These are phyloP conservation scores for Xylaria scruposa DNA, from an alignment of 495 filamentous ascomycete genomes.

Conservation along the genomic window DNA sequence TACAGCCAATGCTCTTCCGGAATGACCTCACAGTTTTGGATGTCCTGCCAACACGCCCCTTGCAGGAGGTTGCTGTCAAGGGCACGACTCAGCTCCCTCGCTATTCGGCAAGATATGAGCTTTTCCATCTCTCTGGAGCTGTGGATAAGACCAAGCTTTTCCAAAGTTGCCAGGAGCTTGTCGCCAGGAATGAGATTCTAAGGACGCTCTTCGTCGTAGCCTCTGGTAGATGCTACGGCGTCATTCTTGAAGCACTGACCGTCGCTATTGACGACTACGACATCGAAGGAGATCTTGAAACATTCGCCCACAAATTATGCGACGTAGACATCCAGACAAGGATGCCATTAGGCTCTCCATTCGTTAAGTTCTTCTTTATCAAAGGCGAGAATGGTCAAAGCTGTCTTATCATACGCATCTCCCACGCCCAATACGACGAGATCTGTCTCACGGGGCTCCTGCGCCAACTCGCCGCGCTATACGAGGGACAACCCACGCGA, in stretches of 20 bases:
- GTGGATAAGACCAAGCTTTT: slow-evolving; percentile 42
- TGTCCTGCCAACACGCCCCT: slow-evolving; percentile 66
- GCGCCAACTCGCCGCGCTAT: slow-evolving; percentile 48
- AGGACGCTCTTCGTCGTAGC: slow-evolving; percentile 71
- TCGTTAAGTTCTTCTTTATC: slow-evolving; percentile 67
- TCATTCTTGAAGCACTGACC: slow-evolving; percentile 63
- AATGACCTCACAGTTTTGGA: slow-evolving; percentile 56
- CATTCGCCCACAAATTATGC: slow-evolving; percentile 58
- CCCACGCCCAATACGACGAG: slow-evolving; percentile 79
- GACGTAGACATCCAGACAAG: slow-evolving; percentile 56
- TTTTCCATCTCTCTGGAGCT: slow-evolving; percentile 43
- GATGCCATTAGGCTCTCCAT: slow-evolving; percentile 66
- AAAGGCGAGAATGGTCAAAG: slow-evolving; percentile 55
- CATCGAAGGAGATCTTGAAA: slow-evolving; percentile 58
- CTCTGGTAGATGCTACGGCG: slow-evolving; percentile 63
- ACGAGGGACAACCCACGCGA: slow-evolving; percentile 32
- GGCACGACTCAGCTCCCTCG: slow-evolving; percentile 62
- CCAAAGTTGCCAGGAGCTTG: slow-evolving; percentile 48
- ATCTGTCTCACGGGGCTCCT: slow-evolving; percentile 70
- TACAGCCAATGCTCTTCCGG: slow-evolving; percentile 50
- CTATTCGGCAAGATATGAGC: slow-evolving; percentile 52
- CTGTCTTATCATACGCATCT: slow-evolving; percentile 70
- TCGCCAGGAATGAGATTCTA: slow-evolving; percentile 68
- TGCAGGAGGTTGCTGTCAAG: slow-evolving; percentile 68
- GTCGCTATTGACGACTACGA: slow-evolving; percentile 61